phyloP scores from a whole-genome alignment of 495 filamentous ascomycete genomes.

The Xylaria venustula region DNA sequence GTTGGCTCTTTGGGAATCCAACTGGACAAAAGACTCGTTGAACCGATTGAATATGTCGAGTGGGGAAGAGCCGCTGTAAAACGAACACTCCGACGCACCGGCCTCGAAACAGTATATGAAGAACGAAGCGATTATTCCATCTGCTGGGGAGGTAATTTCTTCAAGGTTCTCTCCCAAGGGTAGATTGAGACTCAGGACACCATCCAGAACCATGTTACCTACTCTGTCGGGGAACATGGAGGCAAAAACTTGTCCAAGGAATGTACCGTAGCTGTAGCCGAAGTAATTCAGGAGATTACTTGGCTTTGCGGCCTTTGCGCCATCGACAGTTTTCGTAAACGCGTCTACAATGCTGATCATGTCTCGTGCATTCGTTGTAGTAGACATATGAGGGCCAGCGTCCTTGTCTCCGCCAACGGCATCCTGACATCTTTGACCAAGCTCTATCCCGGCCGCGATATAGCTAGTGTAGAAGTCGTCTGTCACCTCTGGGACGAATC shows the following conservation, averaged over 20 bases:
- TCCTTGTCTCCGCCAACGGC: not conserved
- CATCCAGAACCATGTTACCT: slow-evolving; percentile 30
- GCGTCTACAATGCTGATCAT: slow-evolving; percentile 42
- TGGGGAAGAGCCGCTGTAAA: not conserved
- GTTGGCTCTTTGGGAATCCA: not conserved
- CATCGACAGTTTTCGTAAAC: slow-evolving; percentile 20
- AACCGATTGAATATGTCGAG: slow-evolving; percentile 1
- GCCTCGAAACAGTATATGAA: slow-evolving; percentile 30
- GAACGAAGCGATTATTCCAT: slow-evolving; percentile 30
- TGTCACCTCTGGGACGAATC: not conserved
- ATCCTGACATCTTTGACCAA: not conserved
- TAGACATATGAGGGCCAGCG: not conserved
- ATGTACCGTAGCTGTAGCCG: slow-evolving; percentile 51
- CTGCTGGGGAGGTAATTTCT: slow-evolving; percentile 24
- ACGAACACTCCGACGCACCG: not conserved
- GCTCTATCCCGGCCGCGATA: not conserved
- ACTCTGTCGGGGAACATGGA: slow-evolving; percentile 33
- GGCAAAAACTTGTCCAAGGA: slow-evolving; percentile 49
- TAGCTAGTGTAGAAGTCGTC: not conserved
- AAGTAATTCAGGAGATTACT: slow-evolving; percentile 29
- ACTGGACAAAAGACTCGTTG: not conserved
- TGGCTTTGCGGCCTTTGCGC: not conserved
- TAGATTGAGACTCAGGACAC: slow-evolving; percentile 18
- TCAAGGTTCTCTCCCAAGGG: slow-evolving; percentile 26
- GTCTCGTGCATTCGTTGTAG: slow-evolving; percentile 32